Percentiles rank a stretch among this genome's conserved stretches.
Conservation (phyloP, 805 yeast genomes). For the Pichia nanzhaoensis region DNA sequence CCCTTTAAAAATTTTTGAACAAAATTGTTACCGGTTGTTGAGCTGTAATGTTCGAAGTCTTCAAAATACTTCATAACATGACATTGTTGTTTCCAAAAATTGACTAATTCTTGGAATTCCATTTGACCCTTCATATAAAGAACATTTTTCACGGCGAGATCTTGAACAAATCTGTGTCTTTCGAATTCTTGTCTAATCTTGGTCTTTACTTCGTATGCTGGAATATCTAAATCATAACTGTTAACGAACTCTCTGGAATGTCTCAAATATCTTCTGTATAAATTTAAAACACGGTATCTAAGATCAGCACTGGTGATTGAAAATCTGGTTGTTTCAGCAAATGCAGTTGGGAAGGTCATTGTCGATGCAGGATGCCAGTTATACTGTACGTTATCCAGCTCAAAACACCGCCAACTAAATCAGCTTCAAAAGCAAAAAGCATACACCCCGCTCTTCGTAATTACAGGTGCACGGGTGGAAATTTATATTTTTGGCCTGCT, state of each 20-base stretch:
- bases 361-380: background rate
- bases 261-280: slow-evolving; percentile 70
- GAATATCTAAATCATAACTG: slow-evolving; percentile 67
- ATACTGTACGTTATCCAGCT: background rate
- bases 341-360: slow-evolving; percentile 69
- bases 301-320: slow-evolving; percentile 56
- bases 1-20: slow-evolving; percentile 71
- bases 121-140: slow-evolving; percentile 77
- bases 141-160: slow-evolving; percentile 58
- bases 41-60: slow-evolving; percentile 50
- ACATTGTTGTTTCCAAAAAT: slow-evolving; percentile 86
- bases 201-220: slow-evolving; percentile 71
- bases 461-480: too few relatives aligned
- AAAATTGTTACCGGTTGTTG: slow-evolving; percentile 53
- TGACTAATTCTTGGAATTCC: slow-evolving; percentile 84
- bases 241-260: slow-evolving; percentile 45
- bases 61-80: slow-evolving; percentile 80
- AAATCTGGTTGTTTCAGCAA: slow-evolving; percentile 74
- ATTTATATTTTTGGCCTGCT: too few relatives aligned
- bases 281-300: slow-evolving; percentile 53
- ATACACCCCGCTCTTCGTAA: too few relatives aligned
- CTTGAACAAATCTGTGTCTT: slow-evolving; percentile 67
- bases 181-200: slow-evolving; percentile 87
- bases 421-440: too few relatives aligned
- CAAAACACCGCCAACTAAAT: too few relatives aligned